These are phyloP conservation scores for Leucosporidium scottii DNA, from an alignment of 768 basidiomycete genomes.

Conservation along the genomic window DNA sequence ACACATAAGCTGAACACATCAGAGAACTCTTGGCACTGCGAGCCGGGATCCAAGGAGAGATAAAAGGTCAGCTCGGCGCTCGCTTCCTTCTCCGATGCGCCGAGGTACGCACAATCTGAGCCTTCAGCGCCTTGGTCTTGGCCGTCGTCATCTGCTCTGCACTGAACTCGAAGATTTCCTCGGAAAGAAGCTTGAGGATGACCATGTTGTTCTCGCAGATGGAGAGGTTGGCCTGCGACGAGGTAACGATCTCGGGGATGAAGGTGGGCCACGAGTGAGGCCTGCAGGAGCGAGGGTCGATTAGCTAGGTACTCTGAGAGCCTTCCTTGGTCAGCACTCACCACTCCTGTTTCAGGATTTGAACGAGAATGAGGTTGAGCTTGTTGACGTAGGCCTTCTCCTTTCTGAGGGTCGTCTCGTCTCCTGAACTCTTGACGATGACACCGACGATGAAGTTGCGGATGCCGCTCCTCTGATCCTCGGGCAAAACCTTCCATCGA, in stretches of 20 bases:
- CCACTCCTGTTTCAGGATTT: constrained; percentile 99
- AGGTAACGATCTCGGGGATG: constrained; percentile 92
- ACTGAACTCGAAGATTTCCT: constrained; percentile 98
- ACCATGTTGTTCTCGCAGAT: constrained; percentile 99
- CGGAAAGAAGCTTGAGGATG: constrained; percentile 91
- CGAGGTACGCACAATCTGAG: constrained; percentile 82
- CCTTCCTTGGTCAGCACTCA: background rate
- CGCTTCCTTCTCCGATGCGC: background rate
- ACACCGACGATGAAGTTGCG: constrained; percentile 92
- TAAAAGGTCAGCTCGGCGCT: background rate
- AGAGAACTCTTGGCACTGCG: constrained; percentile 45
- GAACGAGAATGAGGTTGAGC: constrained; percentile 85
- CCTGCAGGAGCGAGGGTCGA: background rate
- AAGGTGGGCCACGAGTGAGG: constrained; percentile 98
- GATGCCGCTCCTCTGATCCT: constrained; percentile 88
- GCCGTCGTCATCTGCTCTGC: constrained; percentile 98
- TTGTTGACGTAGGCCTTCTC: constrained; percentile 95
- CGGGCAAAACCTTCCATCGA: constrained; percentile 91
- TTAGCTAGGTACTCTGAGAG: background rate
- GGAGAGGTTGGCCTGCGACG: constrained; percentile 89
- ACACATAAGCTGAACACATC: constrained; percentile 97
- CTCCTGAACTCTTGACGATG: constrained; percentile 68
- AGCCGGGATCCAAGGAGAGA: too few relatives aligned
- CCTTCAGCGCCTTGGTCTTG: constrained; percentile 94
- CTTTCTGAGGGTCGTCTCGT: constrained; percentile 76